Evolutionary conservation across 2,329 filamentous ascomycete genomes (phyloP).

Genomic region (Sarocladiaceae sp.): DNA sequence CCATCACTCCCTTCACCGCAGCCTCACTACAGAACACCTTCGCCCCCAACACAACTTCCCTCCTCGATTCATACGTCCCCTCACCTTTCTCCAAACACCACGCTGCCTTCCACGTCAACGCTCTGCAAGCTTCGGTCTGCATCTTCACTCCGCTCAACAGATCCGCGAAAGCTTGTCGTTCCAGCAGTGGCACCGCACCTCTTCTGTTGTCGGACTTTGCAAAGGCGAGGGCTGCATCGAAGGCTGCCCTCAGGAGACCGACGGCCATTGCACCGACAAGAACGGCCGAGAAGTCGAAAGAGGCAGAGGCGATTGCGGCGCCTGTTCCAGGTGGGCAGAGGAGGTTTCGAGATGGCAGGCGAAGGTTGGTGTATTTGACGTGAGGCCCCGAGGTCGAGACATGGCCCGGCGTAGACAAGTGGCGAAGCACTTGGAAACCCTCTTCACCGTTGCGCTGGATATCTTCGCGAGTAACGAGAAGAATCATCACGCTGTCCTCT

Average conservation of each 20-base stretch:
- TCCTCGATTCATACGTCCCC: conserved; percentile 31
- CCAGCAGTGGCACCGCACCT: conserved; percentile 39
- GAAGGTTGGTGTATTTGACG: conserved; percentile 40
- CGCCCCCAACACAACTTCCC: conserved; percentile 43
- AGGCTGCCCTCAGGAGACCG: conserved; percentile 48
- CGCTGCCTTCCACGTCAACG: conserved; percentile 48
- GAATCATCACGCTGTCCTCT: conserved; percentile 36
- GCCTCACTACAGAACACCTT: conserved; percentile 49
- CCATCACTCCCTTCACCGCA: conserved; percentile 41
- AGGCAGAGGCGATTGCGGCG: conserved; percentile 34
- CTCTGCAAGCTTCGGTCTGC: conserved; percentile 42
- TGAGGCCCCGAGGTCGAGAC: conserved; percentile 45
- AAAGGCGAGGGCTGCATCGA: conserved; percentile 46
- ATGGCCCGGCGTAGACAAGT: conserved; percentile 41
- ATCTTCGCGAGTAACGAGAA: conserved; percentile 43
- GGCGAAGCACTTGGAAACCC: conserved; percentile 41
- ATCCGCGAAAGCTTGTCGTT: conserved; percentile 47
- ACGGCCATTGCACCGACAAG: conserved; percentile 52
- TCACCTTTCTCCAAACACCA: conserved; percentile 36
- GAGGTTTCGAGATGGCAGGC: conserved; percentile 41
- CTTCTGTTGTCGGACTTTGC: conserved; percentile 41
- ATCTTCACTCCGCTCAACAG: conserved; percentile 49
- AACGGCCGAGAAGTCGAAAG: conserved; percentile 40
- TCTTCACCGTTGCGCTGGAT: conserved; percentile 37
- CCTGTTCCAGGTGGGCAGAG: conserved; percentile 41